Evolutionary conservation across 345 rosid genomes (phyloP), one percentile per base, ranked within the genome.

Genomic region (Erodium maritimum): DNA sequence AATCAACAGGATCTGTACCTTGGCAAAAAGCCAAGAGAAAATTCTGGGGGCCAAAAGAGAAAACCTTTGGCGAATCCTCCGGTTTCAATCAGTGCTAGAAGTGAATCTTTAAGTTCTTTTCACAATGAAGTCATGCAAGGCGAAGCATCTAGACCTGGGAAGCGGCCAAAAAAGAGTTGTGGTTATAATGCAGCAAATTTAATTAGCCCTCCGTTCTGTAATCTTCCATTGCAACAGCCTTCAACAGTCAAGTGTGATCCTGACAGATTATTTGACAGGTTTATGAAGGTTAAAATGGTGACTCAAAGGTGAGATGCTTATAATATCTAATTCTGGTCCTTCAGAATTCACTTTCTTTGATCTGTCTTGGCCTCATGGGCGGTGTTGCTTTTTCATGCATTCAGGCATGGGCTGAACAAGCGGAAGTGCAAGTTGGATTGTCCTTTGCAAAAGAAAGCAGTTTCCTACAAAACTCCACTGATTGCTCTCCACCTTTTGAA

Each of bases 241-340:
- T n/a, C n/a, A n/a, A n/a, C n/a, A n/a, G n/a, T n/a, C n/a, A n/a
- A n/a, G n/a, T n/a, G n/a, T n/a, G 54, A 66, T 62, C 10, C 21
- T 37, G 57, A 52, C 54, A 50, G 21, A 17, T 19, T 56, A 10
- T 19, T 64, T 17, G 54, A 67, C 45, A 67, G 76, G 63, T 72
- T 64, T 46, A 21, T 56, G 42, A 72, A 64, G 61, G 57, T 67
- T 59, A 24, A 54, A 22, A 25, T 17, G 29, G 57, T 61, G 60
- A 60, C 71, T 56, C 56, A 57, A 57, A 72, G 76, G 76, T 72
- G 16, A 14, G 17, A 23, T 37, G 25, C 10, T 21, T 55, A 34
- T 23, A 22, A 50, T 25, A 9, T 19, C 45, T 17, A 42, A 45
- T 37, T 58, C 37, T 50, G 20, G 37, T 33, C 1, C 13, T 23